These are phyloP conservation scores for Coniochaeta sp. DNA, from an alignment of 2,329 filamentous ascomycete species.

Conservation along the genomic window DNA sequence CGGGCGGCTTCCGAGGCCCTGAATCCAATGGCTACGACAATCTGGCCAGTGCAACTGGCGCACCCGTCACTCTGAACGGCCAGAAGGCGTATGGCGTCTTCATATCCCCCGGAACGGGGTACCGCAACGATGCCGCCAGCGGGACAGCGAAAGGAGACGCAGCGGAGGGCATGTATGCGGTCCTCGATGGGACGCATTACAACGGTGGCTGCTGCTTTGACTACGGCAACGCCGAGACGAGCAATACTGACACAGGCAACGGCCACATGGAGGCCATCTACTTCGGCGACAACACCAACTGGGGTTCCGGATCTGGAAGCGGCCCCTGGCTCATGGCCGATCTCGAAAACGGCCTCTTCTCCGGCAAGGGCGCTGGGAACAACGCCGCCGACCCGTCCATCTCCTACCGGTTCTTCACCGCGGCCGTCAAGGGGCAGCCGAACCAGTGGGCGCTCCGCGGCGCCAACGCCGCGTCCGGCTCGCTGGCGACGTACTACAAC, in stretches of 20 bases:
- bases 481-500: constrained; percentile 50
- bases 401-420: constrained; percentile 46
- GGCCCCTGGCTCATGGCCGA: constrained; percentile 65
- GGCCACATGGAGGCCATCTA: constrained; percentile 66
- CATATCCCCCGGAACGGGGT: constrained; percentile 52
- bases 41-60: constrained; percentile 50
- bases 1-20: constrained; percentile 49
- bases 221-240: constrained; percentile 50
- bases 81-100: constrained; percentile 58
- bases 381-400: constrained; percentile 47
- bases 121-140: constrained; percentile 47
- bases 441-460: constrained; percentile 54
- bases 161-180: constrained; percentile 52
- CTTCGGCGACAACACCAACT: constrained; percentile 46
- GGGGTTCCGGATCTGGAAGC: constrained; percentile 49
- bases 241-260: constrained; percentile 43
- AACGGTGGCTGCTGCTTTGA: constrained; percentile 50
- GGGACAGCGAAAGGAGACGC: constrained; percentile 47
- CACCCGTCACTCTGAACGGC: constrained; percentile 53
- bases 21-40: constrained; percentile 51
- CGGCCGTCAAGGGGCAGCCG: constrained; percentile 46
- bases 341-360: constrained; percentile 60
- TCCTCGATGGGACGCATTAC: constrained; percentile 53
- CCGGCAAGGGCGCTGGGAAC: constrained; percentile 35
- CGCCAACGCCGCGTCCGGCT: constrained; percentile 44